Evolutionary conservation across 352 stramenopile species (phyloP), one percentile per base, ranked within the genome.

Genomic region (Globisporangium barbulae): DNA sequence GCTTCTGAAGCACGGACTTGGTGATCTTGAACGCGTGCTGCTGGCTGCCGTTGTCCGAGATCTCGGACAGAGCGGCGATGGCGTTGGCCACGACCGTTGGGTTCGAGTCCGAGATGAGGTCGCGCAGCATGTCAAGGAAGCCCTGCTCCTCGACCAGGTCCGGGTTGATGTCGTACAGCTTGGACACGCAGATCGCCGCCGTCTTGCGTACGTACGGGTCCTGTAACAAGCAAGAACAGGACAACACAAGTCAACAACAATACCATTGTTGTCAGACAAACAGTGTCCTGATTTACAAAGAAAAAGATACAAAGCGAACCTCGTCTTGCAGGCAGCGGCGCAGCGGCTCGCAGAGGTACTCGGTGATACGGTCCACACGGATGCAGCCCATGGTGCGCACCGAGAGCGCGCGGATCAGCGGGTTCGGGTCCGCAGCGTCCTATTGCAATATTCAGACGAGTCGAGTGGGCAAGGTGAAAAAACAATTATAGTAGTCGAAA

Each of bases 191-290:
- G 49, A 99, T 98, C 21, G 97, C 98, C 10, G 97, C 97, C 1
- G 98, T 99, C 75, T 99, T 99, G 56, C 98, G 89, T 10, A 99
- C 97, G 70, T 99, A 99, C 28, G 98, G 97, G 79, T 99, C 97
- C 69, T 48, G 42, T 47, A 21, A 19, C 15, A 47, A 19, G 3
- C 13, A 19, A 19, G 82, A 67, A 17, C 17, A 49, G 17, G 9
- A 42, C 28, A 28, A 60, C 25, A 41, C 35, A 41, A 41, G 9
- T 15, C 61, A 35, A 49, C 21, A 52, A n/a, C 21, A 52, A 15
- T 10, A 37, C n/a, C 31, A 8, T 28, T 52, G 28, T 48, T 48
- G 42, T 48, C 1, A 22, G 42, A 3, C 42, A 48, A 21, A 41
- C 9, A 12, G 19, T 48, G 42, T 22, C 19, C 42, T 22, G 8